Conservation (phyloP, 169 alveolate species). For the Eimeria praecox region DNA sequence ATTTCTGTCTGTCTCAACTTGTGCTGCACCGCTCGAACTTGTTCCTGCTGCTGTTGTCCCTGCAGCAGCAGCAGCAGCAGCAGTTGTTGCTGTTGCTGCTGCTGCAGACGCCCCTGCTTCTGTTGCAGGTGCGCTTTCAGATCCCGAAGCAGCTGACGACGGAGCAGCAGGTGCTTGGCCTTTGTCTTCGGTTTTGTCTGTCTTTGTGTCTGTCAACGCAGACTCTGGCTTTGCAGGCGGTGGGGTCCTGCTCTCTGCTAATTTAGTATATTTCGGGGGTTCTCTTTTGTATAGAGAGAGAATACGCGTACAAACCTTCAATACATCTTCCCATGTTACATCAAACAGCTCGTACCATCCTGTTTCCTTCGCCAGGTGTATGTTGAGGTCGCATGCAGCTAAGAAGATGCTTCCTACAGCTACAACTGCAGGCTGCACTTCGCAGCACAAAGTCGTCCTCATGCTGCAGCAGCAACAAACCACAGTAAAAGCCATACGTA, state of each 20-base stretch:
- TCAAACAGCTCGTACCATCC: conserved; percentile 88
- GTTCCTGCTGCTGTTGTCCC: not conserved
- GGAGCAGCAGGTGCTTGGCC: not conserved
- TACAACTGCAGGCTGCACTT: conserved; percentile 87
- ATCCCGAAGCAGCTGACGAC: not conserved
- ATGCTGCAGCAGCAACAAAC: conserved; percentile 82
- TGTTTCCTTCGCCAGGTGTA: conserved; percentile 87
- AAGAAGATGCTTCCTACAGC: conserved; percentile 88
- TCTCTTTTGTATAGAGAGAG: conserved; percentile 83
- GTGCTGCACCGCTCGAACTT: not conserved
- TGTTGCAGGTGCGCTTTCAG: not conserved
- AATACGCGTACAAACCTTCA: conserved; percentile 86
- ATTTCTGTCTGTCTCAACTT: not conserved
- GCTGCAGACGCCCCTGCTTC: not conserved
- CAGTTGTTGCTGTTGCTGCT: not conserved
- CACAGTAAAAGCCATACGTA: not conserved
- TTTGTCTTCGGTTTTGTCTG: not conserved
- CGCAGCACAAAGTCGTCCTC: conserved; percentile 89
- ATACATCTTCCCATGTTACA: conserved; percentile 87
- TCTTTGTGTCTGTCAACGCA: not conserved
- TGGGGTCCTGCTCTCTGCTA: conserved; percentile 64
- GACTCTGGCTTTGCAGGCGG: not conserved
- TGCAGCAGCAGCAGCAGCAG: not conserved
- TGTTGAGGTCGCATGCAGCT: conserved; percentile 86
- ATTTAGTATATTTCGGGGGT: conserved; percentile 68